phyloP scores from a whole-genome alignment of 768 basidiomycete species.

The Exsudoporus frostii region DNA sequence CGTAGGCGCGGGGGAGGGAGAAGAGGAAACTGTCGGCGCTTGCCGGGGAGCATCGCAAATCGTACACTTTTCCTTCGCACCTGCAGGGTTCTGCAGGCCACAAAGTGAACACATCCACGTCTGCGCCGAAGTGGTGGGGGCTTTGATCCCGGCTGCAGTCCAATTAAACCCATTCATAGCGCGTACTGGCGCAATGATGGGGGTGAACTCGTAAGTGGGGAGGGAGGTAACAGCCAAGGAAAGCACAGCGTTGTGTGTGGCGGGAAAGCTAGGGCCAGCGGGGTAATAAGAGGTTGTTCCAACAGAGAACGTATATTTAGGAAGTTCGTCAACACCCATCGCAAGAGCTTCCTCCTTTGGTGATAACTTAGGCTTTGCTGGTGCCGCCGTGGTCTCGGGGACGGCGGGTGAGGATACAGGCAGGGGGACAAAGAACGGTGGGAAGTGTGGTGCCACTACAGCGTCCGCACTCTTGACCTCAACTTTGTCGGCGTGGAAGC shows the following conservation, averaged over 20 bases:
- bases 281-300: constrained; percentile 12
- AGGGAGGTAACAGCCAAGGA: constrained; percentile 40
- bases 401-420: not conserved
- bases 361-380: constrained; percentile 23
- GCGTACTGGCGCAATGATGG: constrained; percentile 14
- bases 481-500: constrained; percentile 57
- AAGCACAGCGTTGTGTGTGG: constrained; percentile 37
- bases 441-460: constrained; percentile 1
- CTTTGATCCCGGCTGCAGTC: constrained; percentile 57
- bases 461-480: constrained; percentile 26
- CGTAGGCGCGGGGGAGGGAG: constrained; percentile 3
- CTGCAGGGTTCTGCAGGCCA: constrained; percentile 37
- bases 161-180: constrained; percentile 51
- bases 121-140: constrained; percentile 31
- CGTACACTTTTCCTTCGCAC: constrained; percentile 41
- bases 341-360: constrained; percentile 28
- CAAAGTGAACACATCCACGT: constrained; percentile 63
- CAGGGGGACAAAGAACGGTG: constrained; percentile 32
- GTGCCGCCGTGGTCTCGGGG: not conserved
- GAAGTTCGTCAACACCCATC: constrained; percentile 33
- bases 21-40: constrained; percentile 15
- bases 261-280: constrained; percentile 20
- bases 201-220: constrained; percentile 42
- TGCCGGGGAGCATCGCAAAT: constrained; percentile 41
- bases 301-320: constrained; percentile 31